phyloP scores from a whole-genome alignment of 2,329 filamentous ascomycete genomes.

The Claviceps sp. region DNA sequence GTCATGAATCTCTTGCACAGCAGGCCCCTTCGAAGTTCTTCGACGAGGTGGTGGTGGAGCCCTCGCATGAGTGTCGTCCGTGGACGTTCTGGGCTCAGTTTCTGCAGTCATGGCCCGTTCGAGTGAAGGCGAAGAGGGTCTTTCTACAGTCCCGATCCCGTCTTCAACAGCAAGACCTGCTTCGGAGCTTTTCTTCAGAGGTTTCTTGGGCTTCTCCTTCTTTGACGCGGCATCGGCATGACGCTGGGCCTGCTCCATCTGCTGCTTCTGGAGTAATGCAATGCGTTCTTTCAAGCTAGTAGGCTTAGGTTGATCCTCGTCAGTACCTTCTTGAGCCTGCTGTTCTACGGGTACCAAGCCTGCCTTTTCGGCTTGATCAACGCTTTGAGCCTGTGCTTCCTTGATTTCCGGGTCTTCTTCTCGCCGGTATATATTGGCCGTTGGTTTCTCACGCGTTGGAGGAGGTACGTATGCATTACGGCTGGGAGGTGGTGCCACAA shows the following conservation, averaged over 20 bases:
- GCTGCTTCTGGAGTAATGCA: conserved; percentile 84
- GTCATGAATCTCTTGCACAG: conserved; percentile 35
- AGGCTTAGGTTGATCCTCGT: conserved; percentile 77
- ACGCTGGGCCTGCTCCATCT: conserved; percentile 74
- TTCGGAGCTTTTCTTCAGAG: conserved; percentile 53
- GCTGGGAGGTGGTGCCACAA: conserved; percentile 87
- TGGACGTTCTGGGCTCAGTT: conserved; percentile 32
- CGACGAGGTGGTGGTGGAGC: conserved; percentile 33
- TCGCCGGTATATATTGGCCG: conserved; percentile 65
- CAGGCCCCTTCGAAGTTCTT: conserved; percentile 35
- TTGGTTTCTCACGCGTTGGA: conserved; percentile 54
- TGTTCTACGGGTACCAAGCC: conserved; percentile 37
- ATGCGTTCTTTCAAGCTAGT: conserved; percentile 92
- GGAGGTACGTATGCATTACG: conserved; percentile 84
- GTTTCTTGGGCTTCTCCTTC: conserved; percentile 77
- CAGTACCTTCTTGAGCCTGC: conserved; percentile 33
- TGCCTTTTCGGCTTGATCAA: conserved; percentile 55
- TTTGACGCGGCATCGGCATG: conserved; percentile 66
- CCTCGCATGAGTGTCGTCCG: conserved; percentile 29
- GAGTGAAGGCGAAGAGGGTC: conserved; percentile 18
- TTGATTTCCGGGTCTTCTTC: conserved; percentile 72
- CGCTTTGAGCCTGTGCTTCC: conserved; percentile 51
- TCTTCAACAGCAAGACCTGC: conserved; percentile 20
- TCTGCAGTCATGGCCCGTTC: conserved; percentile 38
- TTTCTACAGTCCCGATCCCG: conserved; percentile 17